Evolutionary conservation across 2,329 filamentous ascomycete species (phyloP).

Genomic region (Mycosphaerella arachidis): DNA sequence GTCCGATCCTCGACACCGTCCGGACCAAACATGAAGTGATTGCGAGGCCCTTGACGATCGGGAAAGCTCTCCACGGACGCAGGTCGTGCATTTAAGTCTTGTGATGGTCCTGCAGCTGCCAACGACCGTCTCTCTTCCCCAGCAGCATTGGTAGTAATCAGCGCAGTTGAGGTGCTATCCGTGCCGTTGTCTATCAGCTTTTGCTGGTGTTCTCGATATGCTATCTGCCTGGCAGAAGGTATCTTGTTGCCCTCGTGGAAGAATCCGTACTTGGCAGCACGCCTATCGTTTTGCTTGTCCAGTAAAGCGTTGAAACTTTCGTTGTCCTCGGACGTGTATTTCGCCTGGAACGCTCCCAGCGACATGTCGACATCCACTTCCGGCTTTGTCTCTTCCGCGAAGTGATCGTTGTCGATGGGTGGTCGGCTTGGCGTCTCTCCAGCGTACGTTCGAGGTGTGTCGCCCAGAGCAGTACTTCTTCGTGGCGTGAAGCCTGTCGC

Average conservation of each 20-base stretch:
- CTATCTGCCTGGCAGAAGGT: constrained; percentile 57
- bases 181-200: constrained; percentile 49
- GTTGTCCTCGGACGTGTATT: constrained; percentile 96
- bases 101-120: constrained; percentile 42
- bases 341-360: constrained; percentile 78
- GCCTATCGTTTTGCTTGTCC: constrained; percentile 83
- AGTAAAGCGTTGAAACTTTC: constrained; percentile 91
- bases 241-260: constrained; percentile 86
- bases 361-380: constrained; percentile 72
- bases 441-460: constrained; percentile 47
- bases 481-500: constrained; percentile 35
- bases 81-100: constrained; percentile 64
- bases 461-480: constrained; percentile 15
- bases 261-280: constrained; percentile 81
- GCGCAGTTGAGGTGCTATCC: constrained; percentile 33
- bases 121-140: constrained; percentile 23
- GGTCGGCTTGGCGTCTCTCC: constrained; percentile 61
- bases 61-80: constrained; percentile 74
- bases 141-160: constrained; percentile 24
- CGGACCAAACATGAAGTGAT: constrained; percentile 80
- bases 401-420: constrained; percentile 36
- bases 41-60: constrained; percentile 58
- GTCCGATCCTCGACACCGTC: constrained; percentile 56
- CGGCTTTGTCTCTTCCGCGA: constrained; percentile 39
- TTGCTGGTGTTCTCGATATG: constrained; percentile 54